phyloP scores from a whole-genome alignment of 1,284 basidiomycete genomes.

The Schizophyllum commune region DNA sequence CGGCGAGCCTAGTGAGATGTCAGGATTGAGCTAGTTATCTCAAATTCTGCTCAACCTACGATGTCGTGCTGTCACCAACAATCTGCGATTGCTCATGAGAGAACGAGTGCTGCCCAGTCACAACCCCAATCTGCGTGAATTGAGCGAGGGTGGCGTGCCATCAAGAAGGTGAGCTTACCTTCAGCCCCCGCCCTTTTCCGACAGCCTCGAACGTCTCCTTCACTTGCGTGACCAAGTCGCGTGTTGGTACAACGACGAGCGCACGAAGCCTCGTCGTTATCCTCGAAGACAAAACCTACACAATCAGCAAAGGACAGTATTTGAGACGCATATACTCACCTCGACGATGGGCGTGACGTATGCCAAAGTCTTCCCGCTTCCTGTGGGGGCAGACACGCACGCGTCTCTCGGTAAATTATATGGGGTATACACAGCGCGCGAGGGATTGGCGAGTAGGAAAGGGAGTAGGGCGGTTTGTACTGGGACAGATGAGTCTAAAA shows the following conservation, averaged over 20 bases:
- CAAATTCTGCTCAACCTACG: slow-evolving; percentile 36
- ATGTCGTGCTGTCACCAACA: slow-evolving; percentile 41
- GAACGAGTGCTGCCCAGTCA: slow-evolving; percentile 82
- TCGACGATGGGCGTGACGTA: slow-evolving; percentile 92
- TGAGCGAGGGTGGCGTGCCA: slow-evolving; percentile 2
- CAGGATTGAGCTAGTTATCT: too few species aligned
- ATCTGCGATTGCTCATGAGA: slow-evolving; percentile 73
- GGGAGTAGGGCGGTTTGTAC: slow-evolving; percentile 84
- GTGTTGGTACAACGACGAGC: slow-evolving; percentile 87
- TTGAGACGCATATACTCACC: slow-evolving; percentile 30
- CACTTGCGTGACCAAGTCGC: slow-evolving; percentile 93
- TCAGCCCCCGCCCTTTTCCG: slow-evolving; percentile 80
- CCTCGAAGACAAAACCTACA: slow-evolving; percentile 62
- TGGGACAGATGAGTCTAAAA: slow-evolving; percentile 20
- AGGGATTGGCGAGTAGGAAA: slow-evolving; percentile 51
- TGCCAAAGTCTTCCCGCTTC: slow-evolving; percentile 93
- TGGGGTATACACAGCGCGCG: slow-evolving; percentile 59
- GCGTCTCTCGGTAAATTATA: slow-evolving; percentile 73
- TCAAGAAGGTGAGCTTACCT: slow-evolving; percentile 54
- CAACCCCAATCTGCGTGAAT: slow-evolving; percentile 59
- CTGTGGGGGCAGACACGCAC: slow-evolving; percentile 96
- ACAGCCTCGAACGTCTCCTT: slow-evolving; percentile 85
- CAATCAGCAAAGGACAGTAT: slow-evolving; percentile 1
- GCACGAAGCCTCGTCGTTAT: slow-evolving; percentile 84
- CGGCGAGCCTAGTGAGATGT: too few species aligned